Evolutionary conservation across 208 protist species (phyloP).

Genomic region (Novymonas esmeraldas): DNA sequence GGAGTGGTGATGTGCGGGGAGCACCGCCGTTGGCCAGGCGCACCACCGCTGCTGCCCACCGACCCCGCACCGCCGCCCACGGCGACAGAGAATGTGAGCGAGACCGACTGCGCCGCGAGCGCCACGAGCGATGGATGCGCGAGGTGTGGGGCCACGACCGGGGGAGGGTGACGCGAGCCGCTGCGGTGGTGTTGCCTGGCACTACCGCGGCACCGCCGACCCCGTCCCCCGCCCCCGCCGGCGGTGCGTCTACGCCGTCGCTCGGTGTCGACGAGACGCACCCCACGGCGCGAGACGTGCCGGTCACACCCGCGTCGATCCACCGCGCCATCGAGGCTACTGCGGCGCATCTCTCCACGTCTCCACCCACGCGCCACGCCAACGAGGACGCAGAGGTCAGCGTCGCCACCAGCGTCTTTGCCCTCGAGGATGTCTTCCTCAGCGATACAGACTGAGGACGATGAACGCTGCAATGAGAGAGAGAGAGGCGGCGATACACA

Average conservation of each 20-base stretch:
- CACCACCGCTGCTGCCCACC: too few relatives aligned
- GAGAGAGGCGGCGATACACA: neutral
- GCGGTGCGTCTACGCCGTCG: too few relatives aligned
- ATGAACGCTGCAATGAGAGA: neutral
- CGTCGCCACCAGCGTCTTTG: conserved; percentile 17
- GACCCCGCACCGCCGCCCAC: too few relatives aligned
- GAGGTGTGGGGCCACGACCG: conserved; percentile 2
- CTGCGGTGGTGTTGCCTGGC: too few relatives aligned
- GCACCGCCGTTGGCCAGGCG: too few relatives aligned
- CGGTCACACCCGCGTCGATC: neutral
- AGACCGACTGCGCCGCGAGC: conserved; percentile 3
- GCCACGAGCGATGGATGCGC: conserved; percentile 12
- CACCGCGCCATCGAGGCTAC: neutral
- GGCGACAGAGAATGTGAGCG: too few relatives aligned
- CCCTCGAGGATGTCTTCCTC: conserved; percentile 21
- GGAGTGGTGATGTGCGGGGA: neutral
- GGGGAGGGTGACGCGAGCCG: too few relatives aligned
- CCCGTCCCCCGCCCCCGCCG: too few relatives aligned
- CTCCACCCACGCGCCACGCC: neutral
- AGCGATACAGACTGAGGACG: conserved; percentile 19
- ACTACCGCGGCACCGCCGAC: too few relatives aligned
- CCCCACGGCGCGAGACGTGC: too few relatives aligned
- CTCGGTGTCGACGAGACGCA: too few relatives aligned
- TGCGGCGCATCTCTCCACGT: too few relatives aligned
- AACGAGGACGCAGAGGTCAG: neutral